Base-by-base conservation (phyloP, 169 alveolate genomes). In the Sarcocystis neurona region DNA sequence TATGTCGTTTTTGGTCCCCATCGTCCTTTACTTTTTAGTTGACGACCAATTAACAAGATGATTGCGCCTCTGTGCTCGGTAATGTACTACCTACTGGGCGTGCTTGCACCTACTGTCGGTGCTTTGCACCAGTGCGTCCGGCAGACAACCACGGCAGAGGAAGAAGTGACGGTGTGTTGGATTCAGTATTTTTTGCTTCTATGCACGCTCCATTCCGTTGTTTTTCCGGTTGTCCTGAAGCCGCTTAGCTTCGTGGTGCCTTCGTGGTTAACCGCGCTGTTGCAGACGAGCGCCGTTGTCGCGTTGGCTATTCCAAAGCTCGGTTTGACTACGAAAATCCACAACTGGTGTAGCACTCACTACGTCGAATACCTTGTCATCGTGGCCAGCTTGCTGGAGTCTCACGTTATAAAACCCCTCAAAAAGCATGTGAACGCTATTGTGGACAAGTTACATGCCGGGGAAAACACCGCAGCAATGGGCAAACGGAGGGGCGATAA, bases 141-240 rank as follows among this genome's bases (percentile, higher is more conserved):
- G 82, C 82, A 72, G 58, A 72, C 37, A 44, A 72, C 82, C 8
- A 5, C 34, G 56, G 58, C 82, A 0, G 12, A 72, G 34, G 82
- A 72, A n/a, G 41, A 72, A 10, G 48, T 56, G 5, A 72, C 43
- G 82, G 58, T 72, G 41, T 32, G 37, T 48, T 72, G 82, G 82
- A 72, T 56, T 12, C 82, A 72, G 82, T 72, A 72, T 37, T 72
- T 72, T 39, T 32, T 72, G 27, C 82, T 72, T 72, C n/a, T 72
- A 39, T 72, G 58, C 23, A 37, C 82, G 12, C 56, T 72, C 48
- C 58, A 27, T 20, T 39, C 82, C 27, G 82, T 72, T 44, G 82
- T 72, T 48, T 72, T 72, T 39, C 82, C 82, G 3, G 37, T 39
- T 39, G 56, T 72, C 0, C 34, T 72, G 56, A 72, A 48, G 12